phyloP scores from a whole-genome alignment of 768 basidiomycete genomes.

The Calocera cornea region DNA sequence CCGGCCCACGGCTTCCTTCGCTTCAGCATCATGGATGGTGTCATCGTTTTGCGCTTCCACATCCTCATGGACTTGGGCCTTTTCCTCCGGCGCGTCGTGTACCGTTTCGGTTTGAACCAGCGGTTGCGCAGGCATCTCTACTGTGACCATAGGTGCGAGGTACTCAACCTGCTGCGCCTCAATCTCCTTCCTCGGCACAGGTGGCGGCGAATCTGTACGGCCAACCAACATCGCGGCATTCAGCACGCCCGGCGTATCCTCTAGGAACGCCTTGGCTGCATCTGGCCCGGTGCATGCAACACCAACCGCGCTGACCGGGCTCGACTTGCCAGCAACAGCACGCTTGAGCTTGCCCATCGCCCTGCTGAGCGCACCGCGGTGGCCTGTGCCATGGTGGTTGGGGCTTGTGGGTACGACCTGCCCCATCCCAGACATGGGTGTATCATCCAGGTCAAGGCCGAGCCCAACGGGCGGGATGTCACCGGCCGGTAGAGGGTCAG shows the following conservation, averaged over 20 bases:
- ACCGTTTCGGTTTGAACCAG: background rate
- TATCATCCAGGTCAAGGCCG: background rate
- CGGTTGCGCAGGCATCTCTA: background rate
- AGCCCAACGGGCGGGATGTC: background rate
- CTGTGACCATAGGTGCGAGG: background rate
- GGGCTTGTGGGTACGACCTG: background rate
- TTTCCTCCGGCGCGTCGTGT: background rate
- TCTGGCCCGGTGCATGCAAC: background rate
- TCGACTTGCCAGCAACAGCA: background rate
- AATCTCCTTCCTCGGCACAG: background rate
- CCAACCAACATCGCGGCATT: background rate
- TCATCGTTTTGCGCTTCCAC: background rate
- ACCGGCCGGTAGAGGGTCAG: background rate
- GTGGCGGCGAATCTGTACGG: background rate
- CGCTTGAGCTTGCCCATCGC: conserved; percentile 4
- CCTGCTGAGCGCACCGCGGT: background rate
- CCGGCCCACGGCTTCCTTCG: background rate
- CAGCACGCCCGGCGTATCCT: background rate
- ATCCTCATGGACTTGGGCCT: background rate
- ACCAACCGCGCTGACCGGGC: background rate
- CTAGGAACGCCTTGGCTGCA: background rate
- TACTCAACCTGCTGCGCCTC: background rate
- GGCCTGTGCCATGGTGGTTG: background rate
- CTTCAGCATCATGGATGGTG: background rate
- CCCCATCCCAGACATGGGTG: background rate